Conservation (phyloP, 805 yeast species). For the Blastobotrys americana region DNA sequence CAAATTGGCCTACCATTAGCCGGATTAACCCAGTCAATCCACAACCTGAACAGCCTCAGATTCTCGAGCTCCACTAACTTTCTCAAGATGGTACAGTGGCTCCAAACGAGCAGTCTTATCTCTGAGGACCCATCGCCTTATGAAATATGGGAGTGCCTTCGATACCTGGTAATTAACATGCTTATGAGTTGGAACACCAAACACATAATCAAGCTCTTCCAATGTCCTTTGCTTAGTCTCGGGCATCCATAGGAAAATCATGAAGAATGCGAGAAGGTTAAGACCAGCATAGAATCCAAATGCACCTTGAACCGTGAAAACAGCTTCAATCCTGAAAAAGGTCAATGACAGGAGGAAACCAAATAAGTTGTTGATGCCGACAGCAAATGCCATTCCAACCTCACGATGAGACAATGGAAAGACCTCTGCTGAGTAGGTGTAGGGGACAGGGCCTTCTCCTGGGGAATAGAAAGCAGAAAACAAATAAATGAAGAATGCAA, state of each 20-base stretch:
- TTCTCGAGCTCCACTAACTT: no score
- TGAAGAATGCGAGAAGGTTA: constrained; percentile 65
- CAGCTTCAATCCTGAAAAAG: constrained; percentile 64
- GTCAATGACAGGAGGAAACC: constrained; percentile 59
- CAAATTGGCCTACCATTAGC: no score
- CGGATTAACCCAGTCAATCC: no score
- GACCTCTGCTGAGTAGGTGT: constrained; percentile 81
- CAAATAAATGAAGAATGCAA: constrained; percentile 66
- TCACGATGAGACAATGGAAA: constrained; percentile 74
- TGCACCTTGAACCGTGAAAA: constrained; percentile 75
- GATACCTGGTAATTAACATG: constrained; percentile 43
- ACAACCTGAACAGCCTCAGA: no score
- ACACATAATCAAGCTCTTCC: constrained; percentile 71
- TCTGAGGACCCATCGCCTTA: constrained; percentile 11
- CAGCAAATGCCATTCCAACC: constrained; percentile 69
- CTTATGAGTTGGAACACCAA: constrained; percentile 44
- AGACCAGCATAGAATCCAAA: constrained; percentile 85
- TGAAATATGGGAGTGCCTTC: constrained; percentile 11
- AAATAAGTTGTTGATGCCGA: constrained; percentile 48
- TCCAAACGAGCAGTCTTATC: constrained; percentile 3
- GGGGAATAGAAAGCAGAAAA: constrained; percentile 69
- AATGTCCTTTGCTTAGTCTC: constrained; percentile 66
- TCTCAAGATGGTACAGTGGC: constrained; percentile 13
- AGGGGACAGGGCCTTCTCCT: constrained; percentile 87
- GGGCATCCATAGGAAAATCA: constrained; percentile 46